phyloP scores from a whole-genome alignment of 305 asterid genomes.

The Plantago lanceolata region DNA sequence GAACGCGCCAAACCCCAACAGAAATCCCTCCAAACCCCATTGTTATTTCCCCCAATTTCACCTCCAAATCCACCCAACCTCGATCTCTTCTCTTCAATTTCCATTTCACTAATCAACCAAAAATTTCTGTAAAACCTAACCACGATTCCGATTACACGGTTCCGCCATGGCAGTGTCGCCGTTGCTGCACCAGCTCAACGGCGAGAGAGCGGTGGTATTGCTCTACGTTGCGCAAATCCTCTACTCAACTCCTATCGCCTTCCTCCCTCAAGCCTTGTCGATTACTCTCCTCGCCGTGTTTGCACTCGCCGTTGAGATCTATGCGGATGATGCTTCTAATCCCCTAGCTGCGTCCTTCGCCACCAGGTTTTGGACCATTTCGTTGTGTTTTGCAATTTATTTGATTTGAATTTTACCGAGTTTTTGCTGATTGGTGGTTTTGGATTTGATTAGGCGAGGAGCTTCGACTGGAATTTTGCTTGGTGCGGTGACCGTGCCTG shows the following conservation, averaged over 20 bases:
- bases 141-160: background rate
- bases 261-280: conserved; percentile 56
- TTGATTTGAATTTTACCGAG: background rate
- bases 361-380: conserved; percentile 43
- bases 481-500: conserved; percentile 84
- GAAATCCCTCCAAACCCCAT: background rate
- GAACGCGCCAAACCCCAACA: conserved; percentile 27
- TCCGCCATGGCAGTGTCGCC: conserved; percentile 45
- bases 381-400: background rate
- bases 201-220: conserved; percentile 83
- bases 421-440: conserved; percentile 5
- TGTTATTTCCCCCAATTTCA: background rate
- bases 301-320: conserved; percentile 74
- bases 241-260: conserved; percentile 47
- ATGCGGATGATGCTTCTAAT: conserved; percentile 52
- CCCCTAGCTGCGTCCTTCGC: conserved; percentile 45
- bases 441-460: conserved; percentile 54
- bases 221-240: conserved; percentile 50
- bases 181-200: conserved; percentile 58
- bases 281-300: conserved; percentile 51
- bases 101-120: background rate
- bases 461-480: conserved; percentile 80
- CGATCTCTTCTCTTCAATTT: background rate
- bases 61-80: background rate
- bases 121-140: background rate